phyloP scores from a whole-genome alignment of 2,329 filamentous ascomycete genomes.

The Tolypocladium amazonense region DNA sequence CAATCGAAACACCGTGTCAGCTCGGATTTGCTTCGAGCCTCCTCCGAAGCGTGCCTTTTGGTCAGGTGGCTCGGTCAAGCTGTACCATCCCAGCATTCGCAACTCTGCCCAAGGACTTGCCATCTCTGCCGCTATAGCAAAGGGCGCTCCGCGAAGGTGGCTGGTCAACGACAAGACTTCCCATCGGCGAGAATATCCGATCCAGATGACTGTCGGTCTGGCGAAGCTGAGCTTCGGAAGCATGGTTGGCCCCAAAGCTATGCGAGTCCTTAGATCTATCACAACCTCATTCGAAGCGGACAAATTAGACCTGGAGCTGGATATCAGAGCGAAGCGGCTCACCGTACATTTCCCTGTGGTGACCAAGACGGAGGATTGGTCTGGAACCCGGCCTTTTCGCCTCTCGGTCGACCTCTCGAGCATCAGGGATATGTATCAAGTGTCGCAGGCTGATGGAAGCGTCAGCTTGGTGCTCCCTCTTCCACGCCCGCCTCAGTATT shows the following conservation, averaged over 20 bases:
- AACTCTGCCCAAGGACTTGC: constrained; percentile 10
- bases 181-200: constrained; percentile 14
- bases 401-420: constrained; percentile 33
- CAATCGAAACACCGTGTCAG: constrained; percentile 17
- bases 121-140: constrained; percentile 6
- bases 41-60: constrained; percentile 43
- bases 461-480: constrained; percentile 36
- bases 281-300: not conserved
- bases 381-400: constrained; percentile 22
- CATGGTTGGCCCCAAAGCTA: constrained; percentile 37
- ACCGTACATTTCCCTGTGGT: constrained; percentile 18
- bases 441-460: constrained; percentile 10
- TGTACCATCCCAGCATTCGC: constrained; percentile 13
- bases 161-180: constrained; percentile 10
- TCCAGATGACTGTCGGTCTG: constrained; percentile 29
- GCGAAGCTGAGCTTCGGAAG: constrained; percentile 51
- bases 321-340: constrained; percentile 17
- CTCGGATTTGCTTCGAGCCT: constrained; percentile 45
- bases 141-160: constrained; percentile 4
- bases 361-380: constrained; percentile 4
- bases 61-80: constrained; percentile 19
- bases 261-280: constrained; percentile 47
- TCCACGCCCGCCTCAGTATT: constrained; percentile 37
- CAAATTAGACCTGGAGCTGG: constrained; percentile 17
- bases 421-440: constrained; percentile 31